Evolutionary conservation across 2,329 filamentous ascomycete genomes (phyloP), one percentile per base, ranked within the genome.

Genomic region (Didymella keratinophila): DNA sequence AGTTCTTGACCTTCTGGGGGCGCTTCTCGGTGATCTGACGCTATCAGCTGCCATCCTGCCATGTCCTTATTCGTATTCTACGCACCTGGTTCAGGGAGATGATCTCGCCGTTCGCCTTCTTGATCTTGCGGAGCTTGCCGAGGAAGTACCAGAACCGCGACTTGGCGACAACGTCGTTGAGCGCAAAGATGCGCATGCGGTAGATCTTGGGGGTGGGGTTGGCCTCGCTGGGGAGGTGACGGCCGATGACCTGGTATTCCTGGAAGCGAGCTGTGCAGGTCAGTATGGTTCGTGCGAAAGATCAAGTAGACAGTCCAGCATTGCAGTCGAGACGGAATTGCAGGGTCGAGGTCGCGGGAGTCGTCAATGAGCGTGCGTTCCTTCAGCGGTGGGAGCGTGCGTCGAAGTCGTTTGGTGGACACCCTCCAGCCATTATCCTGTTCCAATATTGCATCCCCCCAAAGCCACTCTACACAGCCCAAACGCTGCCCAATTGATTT

Each of bases 61-160:
- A 32, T 11, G 23, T 39, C 5, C 6, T 16, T n/a, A 5, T 18
- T 42, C 42, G 4, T 39, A 8, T 51, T 43, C 44, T 66, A 85
- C 90, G 78, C 89, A 97, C 94, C 86, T 89, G 86, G 87, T 98
- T 98, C 84, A 98, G 83, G 82, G 87, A 91, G 81, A 99, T 93
- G 80, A 99, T 97, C 90, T 99, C 95, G 83, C 95, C 95, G 80
- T 96, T 98, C 80, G 94, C 90, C 92, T 99, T 99, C 93, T 99
- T 99, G 87, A 99, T 93, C 90, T 99, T 99, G 81, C 92, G 90
- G 79, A 99, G 88, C 87, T 96, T 96, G 84, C 93, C 92, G 83
- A 99, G 86, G 89, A 99, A 99, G 89, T 99, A 99, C 96, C 96
- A 99, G 91, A 97, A 99, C 80, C 95, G 92, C 81, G 93, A 97